These are phyloP conservation scores for Trypanosoma scelopori DNA, from an alignment of 208 protist species.

Conservation along the genomic window DNA sequence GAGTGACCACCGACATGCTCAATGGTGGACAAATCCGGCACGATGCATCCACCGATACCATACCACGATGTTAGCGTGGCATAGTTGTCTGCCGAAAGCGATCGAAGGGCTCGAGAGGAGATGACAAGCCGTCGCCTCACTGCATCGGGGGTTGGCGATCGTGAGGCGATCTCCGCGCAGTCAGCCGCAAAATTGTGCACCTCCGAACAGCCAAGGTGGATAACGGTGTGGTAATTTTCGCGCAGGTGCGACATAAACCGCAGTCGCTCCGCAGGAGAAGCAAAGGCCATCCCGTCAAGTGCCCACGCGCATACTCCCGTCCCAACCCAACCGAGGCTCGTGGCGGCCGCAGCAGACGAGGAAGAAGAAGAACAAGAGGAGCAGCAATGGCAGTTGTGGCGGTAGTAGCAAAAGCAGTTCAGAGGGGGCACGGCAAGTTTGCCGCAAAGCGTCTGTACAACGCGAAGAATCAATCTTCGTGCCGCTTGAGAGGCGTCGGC, in stretches of 20 bases:
- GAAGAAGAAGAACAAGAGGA: no score
- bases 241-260: conserved; percentile 55
- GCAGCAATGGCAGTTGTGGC: no score
- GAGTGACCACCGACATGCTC: conserved; percentile 54
- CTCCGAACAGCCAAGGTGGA: conserved; percentile 48
- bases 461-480: not conserved
- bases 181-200: conserved; percentile 51
- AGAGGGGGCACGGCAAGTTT: conserved; percentile 18
- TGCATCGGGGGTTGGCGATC: not conserved
- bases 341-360: not conserved
- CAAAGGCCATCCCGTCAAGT: conserved; percentile 47
- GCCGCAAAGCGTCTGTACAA: conserved; percentile 15
- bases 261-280: conserved; percentile 33
- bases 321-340: conserved; percentile 57
- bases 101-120: conserved; percentile 39
- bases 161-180: conserved; percentile 43
- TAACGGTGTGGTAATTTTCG: conserved; percentile 35
- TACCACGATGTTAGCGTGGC: conserved; percentile 40
- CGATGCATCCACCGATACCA: conserved; percentile 20
- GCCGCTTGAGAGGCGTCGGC: conserved; percentile 21
- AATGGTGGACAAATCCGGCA: conserved; percentile 25
- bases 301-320: conserved; percentile 70
- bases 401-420: conserved; percentile 20
- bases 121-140: conserved; percentile 52
- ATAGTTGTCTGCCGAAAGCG: conserved; percentile 31